Conservation (phyloP, 202 grass and related monocot genomes). For the Hordeum pubiflorum region DNA sequence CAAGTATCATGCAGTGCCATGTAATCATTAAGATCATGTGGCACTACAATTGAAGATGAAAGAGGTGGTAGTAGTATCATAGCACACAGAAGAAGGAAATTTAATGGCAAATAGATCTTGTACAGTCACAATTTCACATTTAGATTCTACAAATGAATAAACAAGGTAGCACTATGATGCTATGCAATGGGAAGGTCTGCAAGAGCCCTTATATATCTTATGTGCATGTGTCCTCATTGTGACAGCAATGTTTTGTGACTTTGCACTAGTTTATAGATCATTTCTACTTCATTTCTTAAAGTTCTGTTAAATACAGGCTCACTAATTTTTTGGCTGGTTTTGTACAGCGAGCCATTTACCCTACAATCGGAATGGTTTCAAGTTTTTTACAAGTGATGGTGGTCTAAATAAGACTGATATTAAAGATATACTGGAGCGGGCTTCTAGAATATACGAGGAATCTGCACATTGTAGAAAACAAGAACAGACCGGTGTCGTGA, state of each 20-base stretch:
- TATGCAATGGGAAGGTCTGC: neutral
- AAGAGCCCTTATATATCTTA: neutral
- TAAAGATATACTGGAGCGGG: slow-evolving; percentile 69
- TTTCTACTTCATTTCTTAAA: neutral
- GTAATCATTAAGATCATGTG: neutral
- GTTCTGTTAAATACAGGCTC: neutral
- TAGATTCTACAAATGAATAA: neutral
- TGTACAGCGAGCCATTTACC: slow-evolving; percentile 87
- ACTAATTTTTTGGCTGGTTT: neutral
- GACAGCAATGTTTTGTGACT: neutral
- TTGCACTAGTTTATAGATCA: neutral
- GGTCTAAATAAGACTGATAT: slow-evolving; percentile 88
- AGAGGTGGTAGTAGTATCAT: too few species aligned
- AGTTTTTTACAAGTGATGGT: slow-evolving; percentile 93
- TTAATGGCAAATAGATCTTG: neutral
- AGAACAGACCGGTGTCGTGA: slow-evolving; percentile 43
- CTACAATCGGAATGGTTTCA: slow-evolving; percentile 95
- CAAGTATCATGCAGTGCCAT: too few species aligned
- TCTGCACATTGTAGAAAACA: slow-evolving; percentile 34
- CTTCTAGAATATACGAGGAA: slow-evolving; percentile 55
- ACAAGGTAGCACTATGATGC: neutral
- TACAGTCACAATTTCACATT: neutral
- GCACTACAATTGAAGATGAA: too few species aligned
- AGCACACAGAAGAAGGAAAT: neutral
- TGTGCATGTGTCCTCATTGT: neutral